Evolutionary conservation across 2,329 filamentous ascomycete genomes (phyloP), one percentile per base, ranked within the genome.

Genomic region (Aspergillus quadrilineatus): DNA sequence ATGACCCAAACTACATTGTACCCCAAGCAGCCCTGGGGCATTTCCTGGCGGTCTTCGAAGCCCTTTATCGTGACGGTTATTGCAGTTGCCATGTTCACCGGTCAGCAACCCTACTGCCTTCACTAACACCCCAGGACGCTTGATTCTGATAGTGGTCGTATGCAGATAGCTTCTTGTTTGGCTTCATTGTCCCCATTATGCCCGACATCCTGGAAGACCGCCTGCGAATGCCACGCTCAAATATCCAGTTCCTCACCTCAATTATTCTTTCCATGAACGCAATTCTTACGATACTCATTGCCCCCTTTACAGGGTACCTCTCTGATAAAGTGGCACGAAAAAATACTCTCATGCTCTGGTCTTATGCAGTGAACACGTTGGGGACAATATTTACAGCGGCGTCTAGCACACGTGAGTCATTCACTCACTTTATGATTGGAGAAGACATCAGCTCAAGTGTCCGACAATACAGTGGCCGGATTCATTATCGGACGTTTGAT

Each of bases 101-200:
- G 34, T 37, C 22, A 22, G 22, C 22, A 22, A 22, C 22, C 22
- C 2, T 22, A 22, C 22, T 22, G 22, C 22, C 22, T 22, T 22
- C 22, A 22, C 22, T 22, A 22, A 22, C 22, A 22, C 3, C 22
- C 22, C 22, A 4, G 22, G 22, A 22, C 22, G 2, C 22, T 22
- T 22, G 22, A 22, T 22, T 22, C 22, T 22, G 22, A 22, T 22
- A 22, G 22, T 22, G 22, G 22, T 22, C 2, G 22, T 14, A 37
- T 42, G 15, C 36, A 51, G 49, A 51, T 22, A 32, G 39, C 22
- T 32, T 51, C 29, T 37, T 51, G 7, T 51, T 51, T n/a, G 15
- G 15, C 22, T 51, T 51, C 26, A 51, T 51, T 14, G 42, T 44
- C 17, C 49, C 49, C 14, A 17, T 51, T 4, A 22, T 51, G 7